phyloP scores from a whole-genome alignment of 2,329 filamentous ascomycete species.

The Talaromyces rugulosus region DNA sequence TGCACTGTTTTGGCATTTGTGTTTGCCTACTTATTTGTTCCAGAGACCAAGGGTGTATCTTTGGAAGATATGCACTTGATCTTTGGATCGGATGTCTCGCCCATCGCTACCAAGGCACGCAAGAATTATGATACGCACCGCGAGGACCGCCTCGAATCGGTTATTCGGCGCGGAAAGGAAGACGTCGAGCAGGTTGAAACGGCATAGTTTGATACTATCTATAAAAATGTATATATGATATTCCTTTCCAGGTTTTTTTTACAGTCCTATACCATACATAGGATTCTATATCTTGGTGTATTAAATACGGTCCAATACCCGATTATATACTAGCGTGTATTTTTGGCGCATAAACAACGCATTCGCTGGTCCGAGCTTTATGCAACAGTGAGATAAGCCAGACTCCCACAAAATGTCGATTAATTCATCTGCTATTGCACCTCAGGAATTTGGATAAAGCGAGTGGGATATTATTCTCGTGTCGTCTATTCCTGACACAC shows the following conservation, averaged over 20 bases:
- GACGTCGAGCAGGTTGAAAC: not conserved
- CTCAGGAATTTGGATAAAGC: not conserved
- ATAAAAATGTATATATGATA: too few relatives aligned
- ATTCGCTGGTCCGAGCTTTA: not conserved
- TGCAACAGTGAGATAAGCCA: not conserved
- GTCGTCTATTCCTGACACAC: not conserved
- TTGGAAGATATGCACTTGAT: conserved; percentile 9
- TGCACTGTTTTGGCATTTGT: conserved; percentile 1
- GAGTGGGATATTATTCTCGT: not conserved
- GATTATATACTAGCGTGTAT: not conserved
- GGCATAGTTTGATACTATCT: too few relatives aligned
- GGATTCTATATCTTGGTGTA: too few relatives aligned
- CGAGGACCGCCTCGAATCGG: not conserved
- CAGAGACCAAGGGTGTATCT: conserved; percentile 3
- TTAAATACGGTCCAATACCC: too few relatives aligned
- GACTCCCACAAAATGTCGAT: not conserved
- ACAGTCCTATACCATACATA: not conserved
- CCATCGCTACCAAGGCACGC: not conserved
- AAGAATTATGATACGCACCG: not conserved
- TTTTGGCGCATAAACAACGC: not conserved
- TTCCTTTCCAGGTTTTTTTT: too few relatives aligned
- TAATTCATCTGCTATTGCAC: not conserved
- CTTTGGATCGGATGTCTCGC: not conserved
- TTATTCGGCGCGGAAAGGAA: not conserved
- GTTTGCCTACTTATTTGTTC: conserved; percentile 3